Conservation (phyloP, 2,329 filamentous ascomycete genomes). For the Colletotrichum somersetense region DNA sequence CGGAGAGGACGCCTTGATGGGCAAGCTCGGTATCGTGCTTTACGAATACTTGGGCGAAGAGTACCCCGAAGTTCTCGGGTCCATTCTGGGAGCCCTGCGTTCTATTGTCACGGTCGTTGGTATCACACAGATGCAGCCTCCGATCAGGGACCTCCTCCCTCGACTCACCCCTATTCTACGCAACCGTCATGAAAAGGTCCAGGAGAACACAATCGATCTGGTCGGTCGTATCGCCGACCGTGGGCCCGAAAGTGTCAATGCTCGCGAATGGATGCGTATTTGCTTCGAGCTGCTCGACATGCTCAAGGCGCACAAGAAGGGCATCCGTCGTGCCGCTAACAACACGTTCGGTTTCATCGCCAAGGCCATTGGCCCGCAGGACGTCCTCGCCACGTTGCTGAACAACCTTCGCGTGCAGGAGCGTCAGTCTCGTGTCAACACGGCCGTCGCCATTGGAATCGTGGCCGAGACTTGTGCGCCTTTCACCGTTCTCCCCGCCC, state of each 20-base stretch:
- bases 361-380: constrained; percentile 97
- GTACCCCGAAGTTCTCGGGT: constrained; percentile 96
- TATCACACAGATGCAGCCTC: constrained; percentile 97
- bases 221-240: constrained; percentile 98
- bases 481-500: constrained; percentile 96
- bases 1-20: constrained; percentile 94
- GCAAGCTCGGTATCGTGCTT: constrained; percentile 91
- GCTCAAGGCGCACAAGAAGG: constrained; percentile 99
- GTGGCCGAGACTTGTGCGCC: constrained; percentile 98
- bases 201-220: constrained; percentile 98
- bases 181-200: constrained; percentile 98
- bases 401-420: constrained; percentile 98
- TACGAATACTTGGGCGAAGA: constrained; percentile 99
- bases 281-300: constrained; percentile 99
- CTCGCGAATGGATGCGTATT: constrained; percentile 99
- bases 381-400: constrained; percentile 93
- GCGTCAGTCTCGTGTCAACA: constrained; percentile 97
- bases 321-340: constrained; percentile 96
- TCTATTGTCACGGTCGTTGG: constrained; percentile 98
- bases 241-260: constrained; percentile 95
- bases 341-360: constrained; percentile 99
- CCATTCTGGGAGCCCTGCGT: constrained; percentile 92
- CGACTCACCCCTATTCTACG: constrained; percentile 97
- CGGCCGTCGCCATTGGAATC: constrained; percentile 97
- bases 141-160: constrained; percentile 94